Evolutionary conservation across 345 rosid species (phyloP).

Genomic region (Sisymbrium altissimum): DNA sequence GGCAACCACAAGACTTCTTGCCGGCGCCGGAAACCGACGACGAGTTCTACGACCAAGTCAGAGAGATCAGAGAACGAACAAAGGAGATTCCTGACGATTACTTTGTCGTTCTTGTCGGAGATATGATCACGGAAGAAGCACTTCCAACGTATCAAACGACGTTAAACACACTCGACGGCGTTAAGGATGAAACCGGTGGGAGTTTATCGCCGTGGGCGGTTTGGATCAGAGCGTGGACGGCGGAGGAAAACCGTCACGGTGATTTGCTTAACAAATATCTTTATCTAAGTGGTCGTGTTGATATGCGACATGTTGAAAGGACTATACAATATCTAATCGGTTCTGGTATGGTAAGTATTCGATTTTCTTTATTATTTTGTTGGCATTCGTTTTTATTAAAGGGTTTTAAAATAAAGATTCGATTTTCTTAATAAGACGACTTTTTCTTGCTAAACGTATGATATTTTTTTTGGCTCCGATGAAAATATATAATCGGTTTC

Average conservation of each 20-base stretch:
- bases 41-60: conserved; percentile 43
- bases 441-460: too few species aligned
- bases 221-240: conserved; percentile 63
- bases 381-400: background rate
- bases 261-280: conserved; percentile 61
- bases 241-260: conserved; percentile 64
- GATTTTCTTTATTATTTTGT: background rate
- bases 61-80: conserved; percentile 45
- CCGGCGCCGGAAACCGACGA: conserved; percentile 45
- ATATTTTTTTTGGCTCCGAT: too few species aligned
- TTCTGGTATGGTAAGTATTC: conserved; percentile 37
- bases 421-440: background rate
- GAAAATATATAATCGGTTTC: too few species aligned
- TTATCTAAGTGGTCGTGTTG: conserved; percentile 53
- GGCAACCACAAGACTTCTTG: conserved; percentile 68
- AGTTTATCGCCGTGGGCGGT: conserved; percentile 51
- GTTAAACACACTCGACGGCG: conserved; percentile 66
- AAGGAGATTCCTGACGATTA: conserved; percentile 38
- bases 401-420: background rate
- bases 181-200: conserved; percentile 34
- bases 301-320: conserved; percentile 55
- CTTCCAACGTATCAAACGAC: conserved; percentile 79
- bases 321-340: conserved; percentile 45
- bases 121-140: conserved; percentile 76
- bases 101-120: conserved; percentile 40